Evolutionary conservation across 768 basidiomycete species (phyloP), one percentile per base, ranked within the genome.

Genomic region (Serendipita sp.): DNA sequence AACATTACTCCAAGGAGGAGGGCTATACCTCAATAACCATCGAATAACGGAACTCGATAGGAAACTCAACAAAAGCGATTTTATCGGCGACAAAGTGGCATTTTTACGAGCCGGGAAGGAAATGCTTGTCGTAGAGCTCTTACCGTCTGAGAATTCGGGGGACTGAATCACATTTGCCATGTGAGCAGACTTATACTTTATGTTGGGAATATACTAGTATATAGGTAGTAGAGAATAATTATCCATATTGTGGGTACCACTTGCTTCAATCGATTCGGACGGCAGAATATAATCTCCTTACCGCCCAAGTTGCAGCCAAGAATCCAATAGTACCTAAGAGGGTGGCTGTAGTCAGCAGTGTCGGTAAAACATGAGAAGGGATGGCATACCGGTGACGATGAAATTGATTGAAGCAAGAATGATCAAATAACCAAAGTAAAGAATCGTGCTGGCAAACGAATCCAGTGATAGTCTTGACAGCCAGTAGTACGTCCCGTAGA

Each of bases 361-460:
- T 35, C 44, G 7, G 3, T 41, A 51, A 46, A 54, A 18, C 1
- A 41, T 30, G 51, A 46, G 63, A 23, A 28, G 41, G 63, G 13
- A n/a, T 36, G 28, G 70, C 81, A 56, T 72, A 85, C 92, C 92
- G 64, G 91, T 91, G 64, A 92, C 79, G 30, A 97, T 78, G 80
- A 95, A 97, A 71, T 89, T 83, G 36, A 95, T 76, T n/a, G 91
- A 71, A 15, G 84, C 82, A 64, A 97, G 79, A 46, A 96, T 78
- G 71, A 88, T 78, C 66, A 98, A 78, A 75, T 97, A 97, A 34
- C 95, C 94, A 35, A 97, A 79, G 76, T 93, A 97, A 28, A 97
- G 79, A 34, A 86, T 79, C 38, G 87, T 81, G 70, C 88, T 89
- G 3, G 91, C 81, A 65, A 91, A 76, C 7, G 89, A 89, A 72